These are phyloP conservation scores for Pythium pyrilobum DNA, from an alignment of 352 stramenopile genomes.

Conservation along the genomic window DNA sequence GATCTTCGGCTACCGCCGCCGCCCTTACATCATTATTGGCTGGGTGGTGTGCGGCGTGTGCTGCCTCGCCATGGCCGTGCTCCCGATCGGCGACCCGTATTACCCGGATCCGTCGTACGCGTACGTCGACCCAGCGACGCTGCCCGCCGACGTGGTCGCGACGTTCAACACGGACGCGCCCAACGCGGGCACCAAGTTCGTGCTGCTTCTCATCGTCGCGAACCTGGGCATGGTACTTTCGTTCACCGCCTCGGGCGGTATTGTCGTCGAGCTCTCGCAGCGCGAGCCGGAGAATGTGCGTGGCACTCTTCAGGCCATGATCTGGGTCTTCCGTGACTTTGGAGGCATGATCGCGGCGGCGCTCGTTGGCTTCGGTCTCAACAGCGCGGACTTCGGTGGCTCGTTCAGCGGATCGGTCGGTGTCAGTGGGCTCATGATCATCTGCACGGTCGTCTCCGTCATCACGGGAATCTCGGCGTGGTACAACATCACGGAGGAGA, in stretches of 20 bases:
- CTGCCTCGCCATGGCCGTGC: conserved; percentile 23
- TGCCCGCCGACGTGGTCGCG: conserved; percentile 6
- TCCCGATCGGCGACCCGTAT: conserved; percentile 20
- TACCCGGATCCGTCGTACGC: conserved; percentile 14
- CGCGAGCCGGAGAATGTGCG: conserved; percentile 24
- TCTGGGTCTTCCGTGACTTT: conserved; percentile 16
- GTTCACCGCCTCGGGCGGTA: conserved; percentile 40
- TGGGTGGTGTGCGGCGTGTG: conserved; percentile 26
- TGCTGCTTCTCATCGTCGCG: conserved; percentile 42
- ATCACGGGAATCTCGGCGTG: conserved; percentile 6
- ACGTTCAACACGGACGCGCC: conserved; percentile 25
- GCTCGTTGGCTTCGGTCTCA: conserved; percentile 30
- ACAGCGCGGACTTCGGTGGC: conserved; percentile 23
- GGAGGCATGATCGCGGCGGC: conserved; percentile 12
- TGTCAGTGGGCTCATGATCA: conserved; percentile 15
- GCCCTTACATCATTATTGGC: conserved; percentile 80
- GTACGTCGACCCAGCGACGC: conserved; percentile 6
- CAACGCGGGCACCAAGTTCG: conserved; percentile 24
- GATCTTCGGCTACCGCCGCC: conserved; percentile 75
- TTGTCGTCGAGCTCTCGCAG: conserved; percentile 33
- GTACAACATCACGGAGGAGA: conserved; percentile 25
- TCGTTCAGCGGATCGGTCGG: conserved; percentile 17
- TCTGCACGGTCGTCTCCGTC: conserved; percentile 17
- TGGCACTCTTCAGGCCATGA: conserved; percentile 27
- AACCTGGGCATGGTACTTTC: conserved; percentile 56